These are phyloP conservation scores for Pancytospora epiphaga DNA, from an alignment of 371 early-diverging fungal genomes.

Conservation along the genomic window DNA sequence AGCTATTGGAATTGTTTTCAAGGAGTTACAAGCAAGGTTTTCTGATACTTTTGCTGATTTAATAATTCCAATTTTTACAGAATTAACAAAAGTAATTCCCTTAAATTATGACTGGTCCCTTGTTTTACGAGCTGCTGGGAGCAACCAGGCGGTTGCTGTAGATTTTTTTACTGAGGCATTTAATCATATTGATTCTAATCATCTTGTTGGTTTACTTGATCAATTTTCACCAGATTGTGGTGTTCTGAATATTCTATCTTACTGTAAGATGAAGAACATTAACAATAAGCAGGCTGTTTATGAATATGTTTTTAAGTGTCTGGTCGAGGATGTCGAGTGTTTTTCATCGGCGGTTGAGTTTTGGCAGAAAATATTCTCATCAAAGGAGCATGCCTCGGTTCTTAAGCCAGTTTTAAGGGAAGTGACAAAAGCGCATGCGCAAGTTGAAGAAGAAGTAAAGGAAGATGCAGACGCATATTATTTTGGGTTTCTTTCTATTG, in stretches of 20 bases:
- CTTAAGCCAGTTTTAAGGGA: slow-evolving; percentile 32
- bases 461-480: slow-evolving; percentile 30
- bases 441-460: slow-evolving; percentile 23
- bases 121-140: slow-evolving; percentile 25
- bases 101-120: slow-evolving; percentile 33
- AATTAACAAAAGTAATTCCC: slow-evolving; percentile 42
- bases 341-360: slow-evolving; percentile 44
- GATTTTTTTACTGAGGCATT: slow-evolving; percentile 45
- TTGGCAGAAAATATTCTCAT: slow-evolving; percentile 39
- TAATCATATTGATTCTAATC: background rate
- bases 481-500: slow-evolving; percentile 27
- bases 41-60: slow-evolving; percentile 14
- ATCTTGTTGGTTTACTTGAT: slow-evolving; percentile 24
- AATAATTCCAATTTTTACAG: slow-evolving; percentile 45
- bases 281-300: slow-evolving; percentile 25
- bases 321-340: slow-evolving; percentile 18
- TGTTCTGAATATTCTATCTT: slow-evolving; percentile 26
- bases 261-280: slow-evolving; percentile 17
- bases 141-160: slow-evolving; percentile 25
- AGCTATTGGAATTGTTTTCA: slow-evolving; percentile 26
- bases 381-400: slow-evolving; percentile 2
- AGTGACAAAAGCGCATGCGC: slow-evolving; percentile 18
- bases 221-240: slow-evolving; percentile 14
- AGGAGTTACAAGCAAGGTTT: slow-evolving; percentile 33
- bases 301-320: slow-evolving; percentile 40